Base-by-base conservation (phyloP, 139 green algal genomes). In the Closterium sp. region DNA sequence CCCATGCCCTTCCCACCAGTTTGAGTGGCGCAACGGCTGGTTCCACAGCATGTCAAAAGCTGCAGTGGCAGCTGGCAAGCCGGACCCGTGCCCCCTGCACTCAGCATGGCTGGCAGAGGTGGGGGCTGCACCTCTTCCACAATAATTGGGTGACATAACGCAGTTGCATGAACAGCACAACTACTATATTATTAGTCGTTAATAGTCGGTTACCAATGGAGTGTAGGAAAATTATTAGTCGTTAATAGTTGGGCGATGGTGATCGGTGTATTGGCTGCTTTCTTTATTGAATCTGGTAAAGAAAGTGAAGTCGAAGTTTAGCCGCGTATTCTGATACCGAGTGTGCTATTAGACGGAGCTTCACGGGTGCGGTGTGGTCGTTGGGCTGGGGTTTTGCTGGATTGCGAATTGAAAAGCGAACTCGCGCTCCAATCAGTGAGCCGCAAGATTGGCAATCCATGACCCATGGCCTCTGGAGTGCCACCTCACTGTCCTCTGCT, bases 21-120 rank as follows among this genome's bases (percentile, higher is more conserved):
- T 99, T 93, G 88, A 96, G 30, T 99, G 98, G 98, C 94, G 98
- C 76, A 99, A 99, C 93, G 98, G 98, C 10, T 99, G 94, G 92
- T 99, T 99, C 93, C 97, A 98, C 85, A 88, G 88, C 23, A 92
- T 99, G 25, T 96, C 90, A 33, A 64, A 97, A 84, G 87, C 91
- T 86, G 95, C 96, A 4, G 6, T 96, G 10, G 90, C 88, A 0
- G 93, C 87, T 9, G 97, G 97, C 5, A 90, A 93, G 88, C 34
- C 94, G n/a, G 98, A 99, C 91, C 98, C 98, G 2, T 98, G 95
- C 90, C 98, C 98, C 2, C 93, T 90, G 34, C 98, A 99, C 95
- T 98, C 97, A 0, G 92, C 93, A 0, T 94, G 95, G 94, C 95
- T 99, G 5, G 96, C 96, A 88, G 94, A 98, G 38, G 95, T 98